Percentiles rank a stretch among this genome's conserved stretches.
These are phyloP conservation scores for Aspergillus uvarum DNA, from an alignment of 2,329 filamentous ascomycete genomes.

Conservation along the genomic window DNA sequence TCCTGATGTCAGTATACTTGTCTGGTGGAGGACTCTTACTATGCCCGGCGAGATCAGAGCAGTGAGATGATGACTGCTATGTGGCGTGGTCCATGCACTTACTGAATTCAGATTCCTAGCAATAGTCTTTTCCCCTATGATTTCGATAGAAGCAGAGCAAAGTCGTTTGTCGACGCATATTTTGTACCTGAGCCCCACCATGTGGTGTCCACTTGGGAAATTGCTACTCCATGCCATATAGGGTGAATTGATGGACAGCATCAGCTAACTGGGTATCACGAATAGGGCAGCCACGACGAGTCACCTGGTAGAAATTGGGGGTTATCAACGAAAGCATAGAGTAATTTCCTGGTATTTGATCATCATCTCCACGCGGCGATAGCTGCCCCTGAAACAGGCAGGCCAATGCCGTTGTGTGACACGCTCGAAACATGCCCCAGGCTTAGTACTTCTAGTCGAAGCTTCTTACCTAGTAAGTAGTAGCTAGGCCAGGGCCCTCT, in stretches of 20 bases:
- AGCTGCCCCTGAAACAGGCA: background rate
- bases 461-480: background rate
- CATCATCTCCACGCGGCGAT: background rate
- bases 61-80: background rate
- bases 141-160: too few relatives aligned
- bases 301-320: background rate
- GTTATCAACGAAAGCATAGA: background rate
- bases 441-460: background rate
- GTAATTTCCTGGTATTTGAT: background rate
- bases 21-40: background rate
- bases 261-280: background rate
- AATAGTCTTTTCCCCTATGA: background rate
- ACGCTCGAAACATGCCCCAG: background rate
- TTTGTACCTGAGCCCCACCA: background rate
- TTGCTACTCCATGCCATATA: background rate
- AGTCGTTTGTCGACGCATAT: background rate
- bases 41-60: background rate
- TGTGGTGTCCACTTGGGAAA: background rate
- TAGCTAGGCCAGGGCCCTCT: background rate
- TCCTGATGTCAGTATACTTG: background rate
- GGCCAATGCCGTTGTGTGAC: background rate
- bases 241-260: background rate
- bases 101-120: background rate
- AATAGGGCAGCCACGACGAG: background rate
- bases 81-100: background rate